Conservation (phyloP, 2,329 filamentous ascomycete genomes). For the Colletotrichum karsti region DNA sequence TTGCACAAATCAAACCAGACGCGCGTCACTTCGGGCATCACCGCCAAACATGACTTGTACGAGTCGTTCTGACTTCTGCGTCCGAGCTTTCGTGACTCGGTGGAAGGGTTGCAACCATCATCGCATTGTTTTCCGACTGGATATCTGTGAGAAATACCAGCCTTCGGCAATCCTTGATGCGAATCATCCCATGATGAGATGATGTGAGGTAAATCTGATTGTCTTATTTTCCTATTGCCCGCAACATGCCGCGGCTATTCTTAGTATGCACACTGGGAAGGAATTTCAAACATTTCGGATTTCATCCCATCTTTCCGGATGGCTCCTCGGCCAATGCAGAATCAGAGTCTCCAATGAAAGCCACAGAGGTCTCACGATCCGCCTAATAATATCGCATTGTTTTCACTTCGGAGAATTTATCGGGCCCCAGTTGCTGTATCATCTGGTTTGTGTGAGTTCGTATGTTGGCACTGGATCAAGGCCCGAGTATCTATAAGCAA, state of each 20-base stretch:
- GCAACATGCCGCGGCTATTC: not conserved
- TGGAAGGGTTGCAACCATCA: not conserved
- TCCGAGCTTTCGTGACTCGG: not conserved
- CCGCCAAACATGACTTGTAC: not conserved
- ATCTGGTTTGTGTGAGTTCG: no score
- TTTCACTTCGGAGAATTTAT: not conserved
- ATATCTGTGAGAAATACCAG: not conserved
- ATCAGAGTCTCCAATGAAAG: not conserved
- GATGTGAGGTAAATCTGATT: not conserved
- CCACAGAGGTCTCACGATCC: not conserved
- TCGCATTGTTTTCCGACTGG: not conserved
- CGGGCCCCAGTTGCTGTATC: not conserved
- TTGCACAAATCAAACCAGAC: not conserved
- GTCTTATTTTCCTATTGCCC: not conserved
- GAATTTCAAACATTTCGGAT: not conserved
- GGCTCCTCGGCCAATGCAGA: not conserved
- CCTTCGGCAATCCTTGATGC: not conserved
- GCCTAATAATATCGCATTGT: not conserved
- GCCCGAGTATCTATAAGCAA: no score
- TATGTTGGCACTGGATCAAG: no score
- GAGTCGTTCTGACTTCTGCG: not conserved
- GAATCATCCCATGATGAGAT: conserved; percentile 1
- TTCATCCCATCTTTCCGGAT: not conserved
- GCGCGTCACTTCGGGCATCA: not conserved
- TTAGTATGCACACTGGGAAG: not conserved